Evolutionary conservation across 176 grass and related monocot genomes (phyloP), one percentile per base, ranked within the genome.

Genomic region (Luzula sylvatica): DNA sequence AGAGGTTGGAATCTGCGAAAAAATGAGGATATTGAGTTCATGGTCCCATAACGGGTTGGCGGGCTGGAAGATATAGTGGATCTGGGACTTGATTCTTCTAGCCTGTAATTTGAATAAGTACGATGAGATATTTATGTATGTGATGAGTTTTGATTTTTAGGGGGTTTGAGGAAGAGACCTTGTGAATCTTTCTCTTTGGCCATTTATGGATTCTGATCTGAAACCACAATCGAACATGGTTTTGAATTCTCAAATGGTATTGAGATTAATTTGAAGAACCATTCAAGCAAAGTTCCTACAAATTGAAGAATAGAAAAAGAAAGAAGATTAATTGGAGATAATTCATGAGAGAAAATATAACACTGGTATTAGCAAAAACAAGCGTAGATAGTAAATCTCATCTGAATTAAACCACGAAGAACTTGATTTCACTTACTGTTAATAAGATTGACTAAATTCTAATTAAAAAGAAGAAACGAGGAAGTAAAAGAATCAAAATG

Each of bases 71-170:
- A 28, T 65, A 68, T 56, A 52, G 80, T 79, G 17, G 76, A 79
- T 20, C 71, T 76, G 67, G 92, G 92, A 41, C 85, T 96, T 32
- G 81, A 71, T 49, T 86, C 78, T 1, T 86, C 85, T 68, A 96
- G 23, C 77, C 90, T 96, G 73, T 18, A 67, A 55, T n/a, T 67
- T 52, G 71, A 26, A 18, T 32, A 53, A 8, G 8, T 38, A 26
- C 32, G 0, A 65, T 22, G 8, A 52, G 42, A 69, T 51, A 74
- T 3, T 27, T 51, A 16, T 9, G 0, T 47, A 66, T 46, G 22
- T 26, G 25, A 3, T 3, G 1, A 2, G 64, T 39, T 2, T n/a
- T n/a, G 44, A 24, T 16, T 54, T 32, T 26, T 21, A 62, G 20
- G n/a, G n/a, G 40, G 20, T 17, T 15, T 46, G 69, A 57, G 51